A percentile compares a stretch with the other conserved stretches of the same genome.
Evolutionary conservation across 2,329 filamentous ascomycete species (phyloP).

Genomic region (Aspergillus candidus): DNA sequence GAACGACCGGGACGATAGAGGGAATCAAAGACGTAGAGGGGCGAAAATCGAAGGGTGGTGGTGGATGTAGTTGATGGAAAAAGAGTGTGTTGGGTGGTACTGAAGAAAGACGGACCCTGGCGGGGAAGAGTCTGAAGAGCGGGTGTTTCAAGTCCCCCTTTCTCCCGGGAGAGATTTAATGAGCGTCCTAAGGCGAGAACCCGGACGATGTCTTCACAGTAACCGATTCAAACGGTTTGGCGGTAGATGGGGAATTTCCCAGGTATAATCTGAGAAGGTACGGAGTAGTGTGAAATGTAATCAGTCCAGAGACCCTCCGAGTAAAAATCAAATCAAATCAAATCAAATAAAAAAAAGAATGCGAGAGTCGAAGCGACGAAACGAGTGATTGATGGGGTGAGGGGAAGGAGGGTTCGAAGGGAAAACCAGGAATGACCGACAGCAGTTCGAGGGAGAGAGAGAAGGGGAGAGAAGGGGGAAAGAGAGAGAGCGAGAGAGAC

Average conservation of each 20-base stretch:
- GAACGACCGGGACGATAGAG: not conserved
- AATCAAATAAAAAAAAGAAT: too few species aligned
- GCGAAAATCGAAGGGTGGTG: slow-evolving; percentile 3
- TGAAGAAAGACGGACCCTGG: slow-evolving; percentile 12
- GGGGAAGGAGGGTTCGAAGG: not conserved
- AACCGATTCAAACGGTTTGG: too few species aligned
- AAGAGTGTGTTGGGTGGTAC: slow-evolving; percentile 7
- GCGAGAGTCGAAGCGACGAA: too few species aligned
- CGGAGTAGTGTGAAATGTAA: not conserved
- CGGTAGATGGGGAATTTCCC: not conserved
- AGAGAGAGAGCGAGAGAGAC: not conserved
- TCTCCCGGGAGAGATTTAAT: slow-evolving; percentile 12
- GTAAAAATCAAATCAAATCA: too few species aligned
- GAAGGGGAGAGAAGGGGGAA: slow-evolving; percentile 1
- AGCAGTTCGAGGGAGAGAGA: slow-evolving; percentile 1
- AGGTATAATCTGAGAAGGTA: not conserved
- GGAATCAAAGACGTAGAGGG: slow-evolving; percentile 3
- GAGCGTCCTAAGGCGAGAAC: slow-evolving; percentile 7
- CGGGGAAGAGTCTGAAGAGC: slow-evolving; percentile 11
- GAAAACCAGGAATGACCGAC: slow-evolving; percentile 4
- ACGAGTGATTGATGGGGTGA: too few species aligned
- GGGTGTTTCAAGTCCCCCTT: slow-evolving; percentile 19
- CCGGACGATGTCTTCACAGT: slow-evolving; percentile 1
- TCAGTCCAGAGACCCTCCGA: too few species aligned
- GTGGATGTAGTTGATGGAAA: slow-evolving; percentile 2